Base-by-base conservation (phyloP, 1,284 basidiomycete genomes). In the Malassezia furfur region DNA sequence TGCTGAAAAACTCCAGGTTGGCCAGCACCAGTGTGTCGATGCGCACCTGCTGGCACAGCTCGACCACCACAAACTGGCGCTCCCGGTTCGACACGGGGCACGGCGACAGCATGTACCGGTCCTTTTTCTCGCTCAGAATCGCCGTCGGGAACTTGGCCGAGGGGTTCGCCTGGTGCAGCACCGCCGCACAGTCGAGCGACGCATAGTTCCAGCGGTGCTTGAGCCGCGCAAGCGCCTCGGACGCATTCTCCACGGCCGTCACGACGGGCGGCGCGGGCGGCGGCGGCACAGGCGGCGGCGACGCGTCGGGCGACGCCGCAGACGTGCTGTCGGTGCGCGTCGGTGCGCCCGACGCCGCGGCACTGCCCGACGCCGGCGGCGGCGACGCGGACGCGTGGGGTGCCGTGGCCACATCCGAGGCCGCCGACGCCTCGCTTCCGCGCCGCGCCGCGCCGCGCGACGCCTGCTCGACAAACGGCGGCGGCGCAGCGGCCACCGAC, bases 1-100 rank as follows among this genome's bases (percentile, higher is more conserved):
- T 90, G 65, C 87, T 91, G 78, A 96, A 99, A 78, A 96, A 96
- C 77, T 98, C 93, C 75, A 88, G 94, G 70, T 96, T 94, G 50
- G 91, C 91, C 6, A 99, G 78, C 72, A 96, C 91, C 48, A 98
- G 82, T 0, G 91, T 93, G 75, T 98, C 91, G 67, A 96, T 89
- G 45, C 87, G 80, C 64, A 98, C 91, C 74, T 96, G 93, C 65
- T 96, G 91, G 77, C 94, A 99, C 6, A 96, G 83, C 76, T 98
- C 94, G 40, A 96, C 85, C 28, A 96, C 84, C 19, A 96, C 86
- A 76, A 85, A 96, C 68, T 94, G 88, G 17, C 63, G 59, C 17
- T 55, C 50, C 17, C 37, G 40, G 22, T 30, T 22, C 0, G 44
- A 25, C 34, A 80, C 78, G 25, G 81, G 81, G 70, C 94, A 98